A percentile compares a stretch with the other conserved stretches of the same genome.
Evolutionary conservation across 139 green algal species (phyloP).

Genomic region (Tetradesmus lagerheimii): DNA sequence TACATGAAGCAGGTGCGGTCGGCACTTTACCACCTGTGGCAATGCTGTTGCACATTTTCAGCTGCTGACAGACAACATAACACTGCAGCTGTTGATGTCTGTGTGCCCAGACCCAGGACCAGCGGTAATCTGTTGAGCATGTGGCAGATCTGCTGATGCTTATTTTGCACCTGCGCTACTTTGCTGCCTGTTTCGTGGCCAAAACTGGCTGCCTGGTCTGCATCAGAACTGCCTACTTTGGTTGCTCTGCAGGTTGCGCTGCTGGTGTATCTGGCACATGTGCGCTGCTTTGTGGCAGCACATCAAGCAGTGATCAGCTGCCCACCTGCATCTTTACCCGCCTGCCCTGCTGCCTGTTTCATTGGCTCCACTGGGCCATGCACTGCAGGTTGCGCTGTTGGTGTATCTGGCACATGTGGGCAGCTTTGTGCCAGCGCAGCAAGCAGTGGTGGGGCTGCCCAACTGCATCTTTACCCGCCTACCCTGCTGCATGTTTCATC

Average conservation of each 20-base stretch:
- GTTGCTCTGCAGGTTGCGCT: conserved; percentile 87
- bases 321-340: conserved; percentile 92
- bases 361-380: too few species aligned
- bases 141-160: neutral
- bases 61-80: too few species aligned
- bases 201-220: too few species aligned
- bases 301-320: conserved; percentile 68
- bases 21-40: too few species aligned
- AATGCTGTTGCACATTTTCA: too few species aligned
- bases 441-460: conserved; percentile 72
- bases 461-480: conserved; percentile 87
- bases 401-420: conserved; percentile 86
- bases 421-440: too few species aligned
- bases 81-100: neutral
- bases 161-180: neutral
- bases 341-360: too few species aligned
- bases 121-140: too few species aligned
- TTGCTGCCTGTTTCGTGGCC: neutral
- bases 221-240: conserved; percentile 30
- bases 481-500: conserved; percentile 56
- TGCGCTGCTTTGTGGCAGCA: conserved; percentile 78
- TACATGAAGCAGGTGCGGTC: conserved; percentile 76
- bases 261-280: conserved; percentile 88
- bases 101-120: too few species aligned
- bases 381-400: conserved; percentile 92